Percentiles rank a stretch among this genome's conserved stretches.
These are phyloP conservation scores for Kazachstania bromeliacearum DNA, from an alignment of 805 yeast genomes.

Conservation along the genomic window DNA sequence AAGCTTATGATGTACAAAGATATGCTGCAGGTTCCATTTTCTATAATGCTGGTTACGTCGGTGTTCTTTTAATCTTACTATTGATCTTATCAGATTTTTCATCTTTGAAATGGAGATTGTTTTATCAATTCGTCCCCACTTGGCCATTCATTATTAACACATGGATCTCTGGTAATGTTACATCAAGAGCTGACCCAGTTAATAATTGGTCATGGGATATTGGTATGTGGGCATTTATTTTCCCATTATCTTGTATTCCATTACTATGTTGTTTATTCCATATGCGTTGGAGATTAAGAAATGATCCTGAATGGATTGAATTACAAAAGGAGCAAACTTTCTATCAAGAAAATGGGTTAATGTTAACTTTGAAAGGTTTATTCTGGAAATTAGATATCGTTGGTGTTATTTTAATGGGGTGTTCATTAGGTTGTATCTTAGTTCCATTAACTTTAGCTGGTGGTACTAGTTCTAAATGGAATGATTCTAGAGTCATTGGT, in stretches of 20 bases:
- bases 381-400: conserved; percentile 60
- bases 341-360: conserved; percentile 31
- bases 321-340: conserved; percentile 34
- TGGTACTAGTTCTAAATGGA: conserved; percentile 48
- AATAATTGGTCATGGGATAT: conserved; percentile 61
- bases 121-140: conserved; percentile 55
- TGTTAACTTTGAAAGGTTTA: conserved; percentile 28
- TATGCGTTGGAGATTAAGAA: conserved; percentile 46
- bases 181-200: conserved; percentile 29
- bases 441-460: conserved; percentile 74
- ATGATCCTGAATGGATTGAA: conserved; percentile 41
- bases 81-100: conserved; percentile 60
- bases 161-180: conserved; percentile 62
- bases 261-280: conserved; percentile 43
- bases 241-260: conserved; percentile 60
- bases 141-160: conserved; percentile 68
- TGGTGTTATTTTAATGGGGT: conserved; percentile 49
- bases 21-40: conserved; percentile 50
- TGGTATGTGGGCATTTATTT: conserved; percentile 72
- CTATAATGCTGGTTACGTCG: conserved; percentile 48
- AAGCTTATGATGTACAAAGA: conserved; percentile 42
- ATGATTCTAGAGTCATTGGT: conserved; percentile 50
- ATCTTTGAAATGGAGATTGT: conserved; percentile 60
- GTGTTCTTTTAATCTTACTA: conserved; percentile 47
- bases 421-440: conserved; percentile 52